These are phyloP conservation scores for Aspergillus incahuasiensis DNA, from an alignment of 495 filamentous ascomycete species.

Conservation along the genomic window DNA sequence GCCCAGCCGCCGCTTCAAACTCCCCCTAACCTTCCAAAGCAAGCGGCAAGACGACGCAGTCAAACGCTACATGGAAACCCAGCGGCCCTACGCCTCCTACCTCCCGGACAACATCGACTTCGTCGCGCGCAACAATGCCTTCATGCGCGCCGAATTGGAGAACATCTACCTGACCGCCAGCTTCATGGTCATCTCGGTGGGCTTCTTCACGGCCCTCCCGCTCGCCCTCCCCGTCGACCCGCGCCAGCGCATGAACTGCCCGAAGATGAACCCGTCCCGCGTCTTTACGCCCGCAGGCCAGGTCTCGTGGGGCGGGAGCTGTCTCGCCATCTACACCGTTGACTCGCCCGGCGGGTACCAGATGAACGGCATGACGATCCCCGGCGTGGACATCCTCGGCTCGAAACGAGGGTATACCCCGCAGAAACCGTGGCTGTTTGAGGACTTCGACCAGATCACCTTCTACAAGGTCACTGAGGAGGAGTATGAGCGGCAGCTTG, in stretches of 20 bases:
- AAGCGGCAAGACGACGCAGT: conserved; percentile 45
- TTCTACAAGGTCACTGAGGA: conserved; percentile 49
- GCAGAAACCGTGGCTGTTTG: conserved; percentile 49
- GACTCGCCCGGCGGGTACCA: conserved; percentile 57
- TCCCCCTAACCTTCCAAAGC: conserved; percentile 53
- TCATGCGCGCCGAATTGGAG: conserved; percentile 41
- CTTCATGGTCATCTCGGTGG: conserved; percentile 51
- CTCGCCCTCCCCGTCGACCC: conserved; percentile 54
- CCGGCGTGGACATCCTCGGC: conserved; percentile 51
- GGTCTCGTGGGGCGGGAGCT: conserved; percentile 50
- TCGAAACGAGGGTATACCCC: conserved; percentile 42
- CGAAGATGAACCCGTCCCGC: conserved; percentile 57
- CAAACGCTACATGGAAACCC: conserved; percentile 53
- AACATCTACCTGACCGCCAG: conserved; percentile 43
- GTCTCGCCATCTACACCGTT: conserved; percentile 53
- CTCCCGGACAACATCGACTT: conserved; percentile 55
- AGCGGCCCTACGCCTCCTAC: conserved; percentile 54
- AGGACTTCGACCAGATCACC: conserved; percentile 54
- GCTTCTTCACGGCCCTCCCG: conserved; percentile 54
- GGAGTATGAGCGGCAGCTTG: conserved; percentile 40
- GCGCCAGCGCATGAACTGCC: conserved; percentile 45
- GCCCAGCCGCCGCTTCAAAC: conserved; percentile 46
- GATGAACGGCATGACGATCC: conserved; percentile 51
- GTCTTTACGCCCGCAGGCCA: conserved; percentile 54
- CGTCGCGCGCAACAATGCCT: conserved; percentile 54